phyloP scores from a whole-genome alignment of 352 stramenopile genomes.

The Globisporangium ultimum region DNA sequence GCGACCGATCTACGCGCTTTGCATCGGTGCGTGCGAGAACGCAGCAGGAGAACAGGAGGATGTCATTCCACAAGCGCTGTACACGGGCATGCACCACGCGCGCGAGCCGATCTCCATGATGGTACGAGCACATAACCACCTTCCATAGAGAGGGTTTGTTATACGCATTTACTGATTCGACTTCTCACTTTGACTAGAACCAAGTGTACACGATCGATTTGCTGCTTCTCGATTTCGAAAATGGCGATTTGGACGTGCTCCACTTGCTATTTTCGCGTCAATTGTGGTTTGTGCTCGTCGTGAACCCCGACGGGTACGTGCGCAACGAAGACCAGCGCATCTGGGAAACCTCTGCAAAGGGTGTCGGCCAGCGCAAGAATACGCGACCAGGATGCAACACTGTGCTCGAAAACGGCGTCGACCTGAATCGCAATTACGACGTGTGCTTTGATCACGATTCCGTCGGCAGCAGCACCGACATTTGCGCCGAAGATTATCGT shows the following conservation, averaged over 20 bases:
- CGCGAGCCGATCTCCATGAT: conserved; percentile 89
- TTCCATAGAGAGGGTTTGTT: too few species aligned
- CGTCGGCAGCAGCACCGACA: conserved; percentile 58
- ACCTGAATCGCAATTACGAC: conserved; percentile 87
- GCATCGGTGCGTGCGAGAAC: conserved; percentile 49
- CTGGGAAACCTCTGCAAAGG: conserved; percentile 31
- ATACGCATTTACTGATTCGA: too few species aligned
- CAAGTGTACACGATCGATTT: conserved; percentile 83
- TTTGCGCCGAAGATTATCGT: conserved; percentile 75
- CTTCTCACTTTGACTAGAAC: conserved; percentile 30
- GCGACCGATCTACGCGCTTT: conserved; percentile 60
- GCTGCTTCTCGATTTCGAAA: conserved; percentile 49
- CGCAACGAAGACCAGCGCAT: conserved; percentile 62
- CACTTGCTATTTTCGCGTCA: conserved; percentile 63
- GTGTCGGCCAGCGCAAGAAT: conserved; percentile 73
- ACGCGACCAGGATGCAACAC: conserved; percentile 29
- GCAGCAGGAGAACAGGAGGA: not conserved
- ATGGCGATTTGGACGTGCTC: conserved; percentile 50
- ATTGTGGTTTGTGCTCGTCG: conserved; percentile 80
- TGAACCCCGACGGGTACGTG: conserved; percentile 83
- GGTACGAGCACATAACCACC: conserved; percentile 22
- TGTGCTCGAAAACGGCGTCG: conserved; percentile 49
- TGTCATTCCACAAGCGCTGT: conserved; percentile 53
- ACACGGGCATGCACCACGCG: conserved; percentile 82
- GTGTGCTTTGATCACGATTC: conserved; percentile 65